Conservation (phyloP, 805 yeast species). For the Tetrapisispora iriomotensis region DNA sequence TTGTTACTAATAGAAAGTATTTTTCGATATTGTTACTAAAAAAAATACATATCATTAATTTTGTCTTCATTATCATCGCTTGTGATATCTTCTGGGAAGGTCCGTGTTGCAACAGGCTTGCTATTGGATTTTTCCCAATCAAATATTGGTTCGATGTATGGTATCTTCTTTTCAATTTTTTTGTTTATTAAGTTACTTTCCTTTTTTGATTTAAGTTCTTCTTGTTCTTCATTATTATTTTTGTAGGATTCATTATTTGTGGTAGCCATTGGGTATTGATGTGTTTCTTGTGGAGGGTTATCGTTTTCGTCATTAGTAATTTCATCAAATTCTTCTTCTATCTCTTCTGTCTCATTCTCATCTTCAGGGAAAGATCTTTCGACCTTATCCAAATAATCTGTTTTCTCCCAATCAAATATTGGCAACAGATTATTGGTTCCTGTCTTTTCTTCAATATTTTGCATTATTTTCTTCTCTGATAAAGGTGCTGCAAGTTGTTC, state of each 20-base stretch:
- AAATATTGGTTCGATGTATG: background rate
- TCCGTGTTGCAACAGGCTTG: background rate
- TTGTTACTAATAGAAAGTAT: too few relatives aligned
- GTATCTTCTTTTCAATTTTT: too few relatives aligned
- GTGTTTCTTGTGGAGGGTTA: too few relatives aligned
- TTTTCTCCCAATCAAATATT: slow-evolving; percentile 18
- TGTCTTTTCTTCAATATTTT: background rate
- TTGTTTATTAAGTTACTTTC: too few relatives aligned
- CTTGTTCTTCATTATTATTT: background rate
- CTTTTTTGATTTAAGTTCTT: too few relatives aligned
- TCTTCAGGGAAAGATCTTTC: slow-evolving; percentile 8
- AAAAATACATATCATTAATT: too few relatives aligned
- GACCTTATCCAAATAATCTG: slow-evolving; percentile 10
- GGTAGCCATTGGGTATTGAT: too few relatives aligned
- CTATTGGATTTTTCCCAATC: background rate
- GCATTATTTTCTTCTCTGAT: background rate
- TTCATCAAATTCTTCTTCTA: too few relatives aligned
- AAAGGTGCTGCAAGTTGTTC: background rate
- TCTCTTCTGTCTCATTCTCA: background rate
- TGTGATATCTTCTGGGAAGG: background rate
- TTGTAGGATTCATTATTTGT: too few relatives aligned
- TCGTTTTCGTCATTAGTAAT: too few relatives aligned
- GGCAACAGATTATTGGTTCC: background rate
- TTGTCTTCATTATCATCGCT: too few relatives aligned
- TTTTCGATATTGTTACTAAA: too few relatives aligned